Conservation (phyloP, 306 rosid species). For the Echinosophora koreensis region DNA sequence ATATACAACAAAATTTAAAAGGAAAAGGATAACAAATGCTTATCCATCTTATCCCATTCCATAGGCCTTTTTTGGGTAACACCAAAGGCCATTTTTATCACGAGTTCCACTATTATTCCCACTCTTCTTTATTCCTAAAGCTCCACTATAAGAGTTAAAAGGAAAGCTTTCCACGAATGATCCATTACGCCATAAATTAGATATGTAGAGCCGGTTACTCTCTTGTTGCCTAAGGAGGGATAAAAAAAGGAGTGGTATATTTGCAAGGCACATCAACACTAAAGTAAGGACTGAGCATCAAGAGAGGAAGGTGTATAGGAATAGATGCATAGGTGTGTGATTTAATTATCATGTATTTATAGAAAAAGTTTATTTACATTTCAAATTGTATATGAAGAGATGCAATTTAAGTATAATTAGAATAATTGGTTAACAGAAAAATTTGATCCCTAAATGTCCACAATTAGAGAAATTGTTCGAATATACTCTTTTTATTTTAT, state of each 20-base stretch:
- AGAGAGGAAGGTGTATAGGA: neutral
- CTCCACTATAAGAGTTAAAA: constrained; percentile 1
- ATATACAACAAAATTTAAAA: no score
- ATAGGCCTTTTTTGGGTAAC: neutral
- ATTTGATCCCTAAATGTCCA: no score
- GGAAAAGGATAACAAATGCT: neutral
- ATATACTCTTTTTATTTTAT: no score
- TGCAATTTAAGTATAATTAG: no score
- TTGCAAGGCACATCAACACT: neutral
- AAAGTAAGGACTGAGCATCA: neutral
- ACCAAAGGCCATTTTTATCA: constrained; percentile 24
- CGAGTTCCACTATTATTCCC: constrained; percentile 2
- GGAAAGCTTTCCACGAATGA: constrained; percentile 22
- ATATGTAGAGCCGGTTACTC: no score
- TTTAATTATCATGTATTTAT: neutral
- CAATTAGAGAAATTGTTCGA: no score
- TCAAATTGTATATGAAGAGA: no score
- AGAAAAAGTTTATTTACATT: no score
- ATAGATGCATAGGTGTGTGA: no score
- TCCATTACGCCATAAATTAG: no score
- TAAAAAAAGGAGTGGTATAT: neutral
- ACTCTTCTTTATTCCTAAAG: constrained; percentile 24
- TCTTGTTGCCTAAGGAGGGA: no score
- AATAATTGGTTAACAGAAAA: no score
- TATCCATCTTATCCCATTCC: constrained; percentile 32